Conservation (phyloP, 345 rosid species). For the Arabis hirsuta region DNA sequence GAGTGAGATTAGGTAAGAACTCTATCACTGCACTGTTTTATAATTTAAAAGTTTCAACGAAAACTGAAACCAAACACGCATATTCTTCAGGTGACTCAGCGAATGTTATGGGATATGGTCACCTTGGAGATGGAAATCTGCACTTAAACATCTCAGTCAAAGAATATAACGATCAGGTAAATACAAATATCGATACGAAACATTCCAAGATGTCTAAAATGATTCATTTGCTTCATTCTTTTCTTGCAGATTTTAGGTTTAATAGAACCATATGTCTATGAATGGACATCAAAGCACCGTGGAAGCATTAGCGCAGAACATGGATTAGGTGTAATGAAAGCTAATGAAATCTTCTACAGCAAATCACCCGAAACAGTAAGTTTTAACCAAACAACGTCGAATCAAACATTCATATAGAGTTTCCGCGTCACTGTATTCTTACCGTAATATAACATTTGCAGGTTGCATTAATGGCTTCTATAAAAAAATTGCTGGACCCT, state of each 20-base stretch:
- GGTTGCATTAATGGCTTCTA: constrained; percentile 80
- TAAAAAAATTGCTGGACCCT: constrained; percentile 81
- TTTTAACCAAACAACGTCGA: constrained; percentile 8
- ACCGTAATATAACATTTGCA: constrained; percentile 28
- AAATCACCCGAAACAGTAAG: constrained; percentile 79
- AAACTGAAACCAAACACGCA: constrained; percentile 15
- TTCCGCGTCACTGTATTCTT: constrained; percentile 13
- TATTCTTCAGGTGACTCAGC: constrained; percentile 64
- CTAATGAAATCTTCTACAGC: constrained; percentile 79
- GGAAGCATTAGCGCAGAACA: constrained; percentile 99
- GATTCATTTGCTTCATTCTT: not conserved
- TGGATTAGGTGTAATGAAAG: constrained; percentile 95
- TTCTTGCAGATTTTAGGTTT: constrained; percentile 68
- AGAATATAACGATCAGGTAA: constrained; percentile 68
- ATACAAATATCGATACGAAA: constrained; percentile 6
- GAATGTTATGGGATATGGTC: constrained; percentile 85
- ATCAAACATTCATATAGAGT: not conserved
- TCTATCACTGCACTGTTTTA: not conserved
- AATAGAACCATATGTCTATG: constrained; percentile 88
- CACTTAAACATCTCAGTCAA: constrained; percentile 86
- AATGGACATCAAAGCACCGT: constrained; percentile 88
- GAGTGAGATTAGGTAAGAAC: constrained; percentile 68
- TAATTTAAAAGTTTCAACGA: not conserved
- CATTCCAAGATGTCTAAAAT: constrained; percentile 21
- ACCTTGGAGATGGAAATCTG: constrained; percentile 94